Percentiles rank a stretch among this genome's conserved stretches.
Evolutionary conservation across 208 protist species (phyloP).

Genomic region (Porcisia hertigi): DNA sequence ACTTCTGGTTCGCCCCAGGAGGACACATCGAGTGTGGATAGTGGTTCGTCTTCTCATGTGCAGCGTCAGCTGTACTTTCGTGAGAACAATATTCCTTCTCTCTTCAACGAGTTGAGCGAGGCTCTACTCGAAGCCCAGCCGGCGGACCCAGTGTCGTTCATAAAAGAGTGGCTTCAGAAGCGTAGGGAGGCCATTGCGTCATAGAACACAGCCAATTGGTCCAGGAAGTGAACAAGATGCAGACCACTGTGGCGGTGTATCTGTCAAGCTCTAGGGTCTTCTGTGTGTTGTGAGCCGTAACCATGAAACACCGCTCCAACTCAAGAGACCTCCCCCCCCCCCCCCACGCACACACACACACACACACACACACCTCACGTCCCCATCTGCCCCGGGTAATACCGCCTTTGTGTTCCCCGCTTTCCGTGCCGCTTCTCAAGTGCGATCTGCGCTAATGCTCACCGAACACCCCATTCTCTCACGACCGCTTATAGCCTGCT

Average conservation of each 20-base stretch:
- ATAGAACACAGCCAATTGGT: not conserved
- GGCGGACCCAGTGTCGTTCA: slow-evolving; percentile 55
- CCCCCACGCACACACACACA: too few relatives aligned
- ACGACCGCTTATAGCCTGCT: not conserved
- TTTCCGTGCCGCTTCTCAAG: not conserved
- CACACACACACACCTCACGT: not conserved
- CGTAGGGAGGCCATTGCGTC: slow-evolving; percentile 25
- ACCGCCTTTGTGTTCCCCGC: not conserved
- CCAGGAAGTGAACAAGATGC: not conserved
- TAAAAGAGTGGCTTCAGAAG: slow-evolving; percentile 55
- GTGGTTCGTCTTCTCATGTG: not conserved
- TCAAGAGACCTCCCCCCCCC: not conserved
- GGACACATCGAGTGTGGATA: not conserved
- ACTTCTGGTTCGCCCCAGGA: not conserved
- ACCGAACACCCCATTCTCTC: not conserved
- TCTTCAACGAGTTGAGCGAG: slow-evolving; percentile 65
- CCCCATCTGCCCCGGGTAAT: not conserved
- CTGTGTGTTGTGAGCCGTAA: not conserved
- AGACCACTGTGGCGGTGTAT: not conserved
- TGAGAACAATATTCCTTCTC: slow-evolving; percentile 29
- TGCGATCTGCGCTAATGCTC: not conserved
- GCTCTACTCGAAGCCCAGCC: slow-evolving; percentile 54
- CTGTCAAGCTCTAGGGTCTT: not conserved
- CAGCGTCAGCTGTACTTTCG: slow-evolving; percentile 30
- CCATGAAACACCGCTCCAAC: not conserved